Base-by-base conservation (phyloP, 371 early-diverging fungal genomes). In the Apophysomyces trapeziformis region DNA sequence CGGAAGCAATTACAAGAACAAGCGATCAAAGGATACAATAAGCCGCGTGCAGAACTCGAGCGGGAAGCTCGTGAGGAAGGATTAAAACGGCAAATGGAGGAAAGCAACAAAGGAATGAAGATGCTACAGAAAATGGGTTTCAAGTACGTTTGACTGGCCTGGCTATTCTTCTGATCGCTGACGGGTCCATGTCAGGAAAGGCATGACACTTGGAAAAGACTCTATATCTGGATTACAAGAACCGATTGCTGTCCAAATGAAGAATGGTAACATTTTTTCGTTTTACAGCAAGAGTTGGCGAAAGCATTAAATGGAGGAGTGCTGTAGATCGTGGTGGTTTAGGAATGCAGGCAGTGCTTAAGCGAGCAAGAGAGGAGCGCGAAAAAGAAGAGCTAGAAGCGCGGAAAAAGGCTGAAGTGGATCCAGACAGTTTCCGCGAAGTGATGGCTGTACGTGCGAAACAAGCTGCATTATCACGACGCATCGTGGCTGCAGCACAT, bases 121-220 rank as follows among this genome's bases (percentile, higher is more conserved):
- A 85, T 91, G 87, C 61, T 91, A 13, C 83, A 83, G 78, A 89
- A 88, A 38, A 88, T 91, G 89, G 91, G 90, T 0, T 91, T 85
- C 78, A 85, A 86, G 85, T 83, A 79, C 14, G 79, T 70, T 16
- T 13, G 16, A 3, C 43, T 11, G 5, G 32, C 1, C 13, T 41
- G 9, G 54, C n/a, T 50, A 21, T 21, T 8, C 11, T n/a, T 50
- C 21, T 21, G 54, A 2, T 50, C 9, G 21, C 35, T 45, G 26
- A 26, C 32, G 32, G 32, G 32, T 67, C 44, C n/a, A 14, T 50
- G 14, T 58, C n/a, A 87, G 83, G 62, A 69, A 83, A 61, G 87
- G 85, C 2, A 76, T 70, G n/a, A 72, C 76, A 0, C 65, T 81
- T 5, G 83, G 80, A 8, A 79, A 74, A 26, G 46, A 67, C 16